Base-by-base conservation (phyloP, 202 grass and related monocot species). In the Zizania palustris region DNA sequence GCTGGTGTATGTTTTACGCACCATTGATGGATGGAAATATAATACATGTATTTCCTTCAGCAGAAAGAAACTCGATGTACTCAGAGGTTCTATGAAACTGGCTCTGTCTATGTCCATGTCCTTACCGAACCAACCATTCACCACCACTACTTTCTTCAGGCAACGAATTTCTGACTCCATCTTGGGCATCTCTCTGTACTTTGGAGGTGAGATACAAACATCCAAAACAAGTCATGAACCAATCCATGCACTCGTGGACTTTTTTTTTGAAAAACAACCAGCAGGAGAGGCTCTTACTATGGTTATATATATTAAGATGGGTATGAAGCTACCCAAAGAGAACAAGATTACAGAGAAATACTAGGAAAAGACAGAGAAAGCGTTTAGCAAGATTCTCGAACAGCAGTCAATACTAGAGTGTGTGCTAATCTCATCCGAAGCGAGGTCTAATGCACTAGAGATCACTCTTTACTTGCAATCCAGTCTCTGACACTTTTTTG, bases 201-300 rank as follows among this genome's bases (percentile, higher is more conserved):
- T n/a, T 7, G 35, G 6, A 9, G 15, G 35, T 63, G 60, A 37
- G 14, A 62, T 63, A 39, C 60, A 63, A 16, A 1, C 60, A 63
- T 63, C 34, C 60, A 63, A 63, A 63, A 63, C 13, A 63, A 63
- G 35, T 9, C 37, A 18, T n/a, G 60, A 63, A n/a, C 3, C 53
- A 21, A 42, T 42, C n/a, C 16, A 18, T 55, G 51, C 51, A 55
- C 51, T 51, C 49, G 3, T 51, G 49, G n/a, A 51, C 15, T 51
- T 28, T n/a, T n/a, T n/a, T n/a, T n/a, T n/a, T n/a, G n/a, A n/a
- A n/a, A n/a, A n/a, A n/a, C n/a, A n/a, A n/a, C n/a, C n/a, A n/a
- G n/a, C n/a, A n/a, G n/a, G n/a, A n/a, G n/a, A n/a, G n/a, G n/a
- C n/a, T n/a, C n/a, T n/a, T n/a, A n/a, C n/a, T n/a, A n/a, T n/a